Base-by-base conservation (phyloP, 140 eudicot genomes). In the Ambrosia hybrid region DNA sequence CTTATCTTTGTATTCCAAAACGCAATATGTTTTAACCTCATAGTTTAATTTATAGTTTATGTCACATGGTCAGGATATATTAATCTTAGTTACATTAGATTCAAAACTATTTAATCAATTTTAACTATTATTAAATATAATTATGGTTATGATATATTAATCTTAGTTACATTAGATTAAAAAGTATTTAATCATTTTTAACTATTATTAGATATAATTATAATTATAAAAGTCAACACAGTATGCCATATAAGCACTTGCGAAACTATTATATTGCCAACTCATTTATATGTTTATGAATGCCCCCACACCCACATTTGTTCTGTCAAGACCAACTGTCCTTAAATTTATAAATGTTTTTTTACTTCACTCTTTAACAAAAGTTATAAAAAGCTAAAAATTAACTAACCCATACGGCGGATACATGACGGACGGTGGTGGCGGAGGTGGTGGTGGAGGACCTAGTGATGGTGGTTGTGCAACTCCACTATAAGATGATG, bases 351-450 rank as follows among this genome's bases (percentile, higher is more conserved):
- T 72, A 65, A 65, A 71, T 71, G 49, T 45, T 21, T 71, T 78
- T 7, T 76, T 69, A 77, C 81, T 64, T 65, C 49, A 72, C 74
- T 9, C 59, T 77, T 77, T 78, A 55, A 71, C 62, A 6, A 21
- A 48, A 66, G 34, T 30, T 1, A n/a, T 11, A 68, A n/a, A 10
- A 49, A 10, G 14, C 0, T 9, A 59, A 30, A 65, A 51, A 80
- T 78, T 75, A 51, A 80, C 81, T 75, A 51, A 80, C 81, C 84
- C 84, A 80, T 75, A 81, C 4, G 82, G 82, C 41, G 85, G 82
- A 76, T 81, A 81, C 79, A 81, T 67, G 79, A 81, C 82, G 67
- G 85, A 81, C 3, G 79, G 77, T 38, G 81, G 81, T 49, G 84
- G 73, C 12, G 80, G 80, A 12, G 80, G 81, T 57, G 81, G 84